Evolutionary conservation across 768 basidiomycete genomes (phyloP), one percentile per base, ranked within the genome.

Genomic region (Termitomyces sp.): DNA sequence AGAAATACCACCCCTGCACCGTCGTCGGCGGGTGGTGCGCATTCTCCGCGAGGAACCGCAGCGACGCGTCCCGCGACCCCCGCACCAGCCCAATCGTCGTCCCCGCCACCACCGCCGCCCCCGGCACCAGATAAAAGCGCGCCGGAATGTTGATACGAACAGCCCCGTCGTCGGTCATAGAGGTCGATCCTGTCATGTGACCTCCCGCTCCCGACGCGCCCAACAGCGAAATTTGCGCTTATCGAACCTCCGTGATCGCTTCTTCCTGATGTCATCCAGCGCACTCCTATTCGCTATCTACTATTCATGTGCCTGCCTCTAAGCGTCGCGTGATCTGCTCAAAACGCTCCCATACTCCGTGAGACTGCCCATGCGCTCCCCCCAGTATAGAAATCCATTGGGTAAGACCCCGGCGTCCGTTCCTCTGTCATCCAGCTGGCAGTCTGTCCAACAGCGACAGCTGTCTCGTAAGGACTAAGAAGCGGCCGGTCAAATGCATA

Each of bases 321-420:
- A 50, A 56, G 55, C 55, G n/a, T 29, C 44, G 44, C n/a, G 36
- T 42, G 16, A n/a, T n/a, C 9, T 0, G 13, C 31, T 24, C 42
- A 69, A 63, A 83, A 84, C 26, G 68, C 71, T 9, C 78, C 85
- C 45, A 79, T 88, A 33, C 72, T 64, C 67, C 90, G 80, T 20
- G 90, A 82, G 22, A 79, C 62, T 0, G 91, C 85, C 90, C 90
- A 92, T 1, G 85, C 86, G 60, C 81, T 89, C 3, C 86, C 87
- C 7, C 86, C 89, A 33, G 81, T 80, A 63, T 98, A 99, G 71
- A 98, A 99, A 72, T 99, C 92, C 97, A 99, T 99, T 3, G 92
- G 89, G 74, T 99, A 98, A 8, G 75, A 74, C 10, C 80, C 82
- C 15, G n/a, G n/a, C n/a, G n/a, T n/a, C n/a, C n/a, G n/a, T n/a